phyloP scores from a whole-genome alignment of 2,329 filamentous ascomycete species.

The Penicillium sp. region DNA sequence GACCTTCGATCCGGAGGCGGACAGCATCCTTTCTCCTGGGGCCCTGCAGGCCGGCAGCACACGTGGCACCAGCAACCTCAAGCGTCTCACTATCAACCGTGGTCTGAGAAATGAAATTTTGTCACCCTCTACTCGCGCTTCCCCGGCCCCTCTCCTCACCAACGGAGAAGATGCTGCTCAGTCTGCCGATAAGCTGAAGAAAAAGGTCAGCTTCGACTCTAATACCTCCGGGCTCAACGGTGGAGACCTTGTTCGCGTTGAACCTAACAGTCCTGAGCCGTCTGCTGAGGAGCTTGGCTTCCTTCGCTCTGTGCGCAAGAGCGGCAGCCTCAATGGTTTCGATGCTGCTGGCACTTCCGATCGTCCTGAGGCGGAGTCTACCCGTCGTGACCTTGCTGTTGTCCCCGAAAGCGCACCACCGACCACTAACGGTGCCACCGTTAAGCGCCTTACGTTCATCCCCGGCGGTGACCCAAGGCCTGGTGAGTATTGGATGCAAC shows the following conservation, averaged over 20 bases:
- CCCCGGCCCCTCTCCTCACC: slow-evolving; percentile 20
- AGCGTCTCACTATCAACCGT: slow-evolving; percentile 87
- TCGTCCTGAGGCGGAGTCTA: slow-evolving; percentile 60
- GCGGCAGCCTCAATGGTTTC: slow-evolving; percentile 40
- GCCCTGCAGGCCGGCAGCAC: slow-evolving; percentile 66
- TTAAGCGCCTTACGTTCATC: slow-evolving; percentile 23
- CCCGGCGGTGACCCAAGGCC: slow-evolving; percentile 46
- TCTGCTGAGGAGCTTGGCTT: slow-evolving; percentile 53
- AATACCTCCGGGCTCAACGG: slow-evolving; percentile 42
- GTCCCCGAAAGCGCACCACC: slow-evolving; percentile 55
- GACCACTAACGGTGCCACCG: slow-evolving; percentile 31
- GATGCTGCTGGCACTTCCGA: slow-evolving; percentile 17
- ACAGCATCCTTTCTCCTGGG: slow-evolving; percentile 76
- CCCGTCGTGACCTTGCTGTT: slow-evolving; percentile 64
- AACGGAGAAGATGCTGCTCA: slow-evolving; percentile 36
- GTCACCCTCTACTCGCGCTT: slow-evolving; percentile 30
- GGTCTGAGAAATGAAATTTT: slow-evolving; percentile 63
- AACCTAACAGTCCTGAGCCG: slow-evolving; percentile 45
- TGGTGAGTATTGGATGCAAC: slow-evolving; percentile 81
- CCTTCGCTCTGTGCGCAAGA: slow-evolving; percentile 47
- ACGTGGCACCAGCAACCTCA: slow-evolving; percentile 62
- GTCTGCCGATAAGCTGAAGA: slow-evolving; percentile 45
- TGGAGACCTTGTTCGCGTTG: slow-evolving; percentile 47
- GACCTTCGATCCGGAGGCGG: slow-evolving; percentile 64
- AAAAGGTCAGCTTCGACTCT: slow-evolving; percentile 86